Conservation (phyloP, 108 stramenopile genomes). For the Cyclotella kingstonii region DNA sequence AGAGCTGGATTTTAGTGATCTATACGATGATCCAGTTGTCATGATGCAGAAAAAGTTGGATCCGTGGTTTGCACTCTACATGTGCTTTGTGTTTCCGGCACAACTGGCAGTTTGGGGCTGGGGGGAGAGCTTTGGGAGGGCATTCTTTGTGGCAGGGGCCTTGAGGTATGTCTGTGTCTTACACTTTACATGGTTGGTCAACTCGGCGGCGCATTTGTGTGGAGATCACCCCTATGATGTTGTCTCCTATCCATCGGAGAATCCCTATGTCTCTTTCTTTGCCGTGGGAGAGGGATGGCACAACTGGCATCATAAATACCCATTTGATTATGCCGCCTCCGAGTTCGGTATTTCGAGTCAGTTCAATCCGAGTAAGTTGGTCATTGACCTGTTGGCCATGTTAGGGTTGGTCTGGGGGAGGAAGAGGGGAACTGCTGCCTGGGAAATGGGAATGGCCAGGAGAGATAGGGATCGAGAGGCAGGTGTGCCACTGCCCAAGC, state of each 20-base stretch:
- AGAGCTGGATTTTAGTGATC: constrained; percentile 91
- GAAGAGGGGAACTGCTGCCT: constrained; percentile 90
- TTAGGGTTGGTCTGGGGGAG: constrained; percentile 92
- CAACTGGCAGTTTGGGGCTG: constrained; percentile 86
- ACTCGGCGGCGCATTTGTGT: constrained; percentile 97
- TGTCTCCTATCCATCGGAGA: constrained; percentile 93
- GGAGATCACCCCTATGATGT: constrained; percentile 99
- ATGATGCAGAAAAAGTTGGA: constrained; percentile 92
- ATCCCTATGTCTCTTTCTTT: constrained; percentile 92
- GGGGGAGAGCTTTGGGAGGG: constrained; percentile 97
- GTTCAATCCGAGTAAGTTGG: constrained; percentile 96
- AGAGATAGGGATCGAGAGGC: constrained; percentile 75
- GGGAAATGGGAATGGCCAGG: constrained; percentile 86
- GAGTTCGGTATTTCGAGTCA: constrained; percentile 95
- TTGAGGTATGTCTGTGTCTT: constrained; percentile 93
- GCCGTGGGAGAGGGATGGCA: constrained; percentile 99
- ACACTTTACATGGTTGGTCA: constrained; percentile 98
- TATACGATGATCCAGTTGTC: constrained; percentile 91
- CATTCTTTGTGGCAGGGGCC: constrained; percentile 95
- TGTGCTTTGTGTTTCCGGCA: constrained; percentile 98
- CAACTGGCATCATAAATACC: constrained; percentile 99
- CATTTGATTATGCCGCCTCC: constrained; percentile 97
- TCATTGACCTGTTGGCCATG: constrained; percentile 85
- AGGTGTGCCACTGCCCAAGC: constrained; percentile 73
- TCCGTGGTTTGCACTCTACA: constrained; percentile 97